phyloP scores from a whole-genome alignment of 768 basidiomycete genomes.

The Phaeotremella skinneri region DNA sequence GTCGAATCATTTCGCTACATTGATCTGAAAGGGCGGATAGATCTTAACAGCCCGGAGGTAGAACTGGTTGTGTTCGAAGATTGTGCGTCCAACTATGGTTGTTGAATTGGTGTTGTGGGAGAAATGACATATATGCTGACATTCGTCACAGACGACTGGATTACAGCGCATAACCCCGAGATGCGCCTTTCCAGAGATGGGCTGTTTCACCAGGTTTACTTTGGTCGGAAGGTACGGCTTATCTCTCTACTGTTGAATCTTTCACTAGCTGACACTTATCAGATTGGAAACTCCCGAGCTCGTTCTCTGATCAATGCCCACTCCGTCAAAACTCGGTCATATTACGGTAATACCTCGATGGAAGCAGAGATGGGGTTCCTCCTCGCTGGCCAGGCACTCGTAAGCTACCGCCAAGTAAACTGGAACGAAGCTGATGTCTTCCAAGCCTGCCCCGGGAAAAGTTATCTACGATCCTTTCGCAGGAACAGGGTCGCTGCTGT shows the following conservation, averaged over 20 bases:
- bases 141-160: constrained; percentile 19
- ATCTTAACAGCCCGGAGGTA: constrained; percentile 75
- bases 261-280: background rate
- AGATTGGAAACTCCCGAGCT: constrained; percentile 51
- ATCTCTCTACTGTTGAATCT: background rate
- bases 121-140: constrained; percentile 9
- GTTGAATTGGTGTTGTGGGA: background rate
- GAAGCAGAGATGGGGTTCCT: constrained; percentile 90
- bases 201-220: constrained; percentile 41
- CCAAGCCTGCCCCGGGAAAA: constrained; percentile 79
- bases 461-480: constrained; percentile 93
- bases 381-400: constrained; percentile 95
- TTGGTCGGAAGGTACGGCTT: constrained; percentile 42
- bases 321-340: constrained; percentile 82
- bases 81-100: constrained; percentile 61
- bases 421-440: constrained; percentile 3
- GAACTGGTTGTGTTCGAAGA: constrained; percentile 77
- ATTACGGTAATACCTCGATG: constrained; percentile 97
- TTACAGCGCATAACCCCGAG: constrained; percentile 14
- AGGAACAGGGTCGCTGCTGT: constrained; percentile 67
- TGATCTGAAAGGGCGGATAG: constrained; percentile 74
- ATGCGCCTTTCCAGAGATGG: constrained; percentile 27
- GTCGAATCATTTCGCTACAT: constrained; percentile 83
- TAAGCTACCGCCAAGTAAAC: constrained; percentile 44
- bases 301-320: constrained; percentile 53